Evolutionary conservation across 2,329 filamentous ascomycete species (phyloP).

Genomic region (Fusarium sp.): DNA sequence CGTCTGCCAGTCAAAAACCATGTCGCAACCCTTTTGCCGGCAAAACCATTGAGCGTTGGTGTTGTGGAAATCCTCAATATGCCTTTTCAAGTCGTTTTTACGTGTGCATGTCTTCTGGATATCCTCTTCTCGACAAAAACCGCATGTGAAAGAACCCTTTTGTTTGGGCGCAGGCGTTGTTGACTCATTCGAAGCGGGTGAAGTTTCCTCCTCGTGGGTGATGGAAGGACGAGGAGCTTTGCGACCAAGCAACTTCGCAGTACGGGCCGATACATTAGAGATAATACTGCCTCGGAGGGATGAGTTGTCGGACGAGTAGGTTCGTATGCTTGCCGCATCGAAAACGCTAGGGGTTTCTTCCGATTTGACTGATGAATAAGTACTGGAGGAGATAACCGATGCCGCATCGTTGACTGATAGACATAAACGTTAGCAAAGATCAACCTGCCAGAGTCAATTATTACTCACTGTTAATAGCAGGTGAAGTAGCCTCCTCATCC

Average conservation of each 20-base stretch:
- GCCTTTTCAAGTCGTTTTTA: constrained; percentile 61
- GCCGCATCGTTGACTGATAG: constrained; percentile 47
- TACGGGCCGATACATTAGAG: constrained; percentile 54
- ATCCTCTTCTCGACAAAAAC: constrained; percentile 56
- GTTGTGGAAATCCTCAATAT: constrained; percentile 61
- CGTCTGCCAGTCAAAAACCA: constrained; percentile 61
- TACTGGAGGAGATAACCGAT: constrained; percentile 51
- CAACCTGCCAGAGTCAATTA: not conserved
- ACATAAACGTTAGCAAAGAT: constrained; percentile 13
- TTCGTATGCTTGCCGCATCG: constrained; percentile 51
- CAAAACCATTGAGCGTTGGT: constrained; percentile 60
- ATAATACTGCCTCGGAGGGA: constrained; percentile 55
- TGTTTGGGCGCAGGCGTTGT: constrained; percentile 49
- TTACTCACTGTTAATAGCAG: constrained; percentile 46
- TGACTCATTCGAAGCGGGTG: constrained; percentile 41
- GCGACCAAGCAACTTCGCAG: constrained; percentile 51
- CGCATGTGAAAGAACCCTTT: constrained; percentile 53
- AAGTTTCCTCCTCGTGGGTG: constrained; percentile 42
- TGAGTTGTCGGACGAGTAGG: constrained; percentile 55
- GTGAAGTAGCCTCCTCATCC: constrained; percentile 48
- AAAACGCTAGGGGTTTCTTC: constrained; percentile 53
- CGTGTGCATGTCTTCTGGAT: constrained; percentile 58
- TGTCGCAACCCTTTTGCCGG: constrained; percentile 55
- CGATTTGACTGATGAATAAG: constrained; percentile 50
- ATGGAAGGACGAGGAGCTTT: constrained; percentile 42